Evolutionary conservation across 1,284 basidiomycete species (phyloP).

Genomic region (Tilletia caries): DNA sequence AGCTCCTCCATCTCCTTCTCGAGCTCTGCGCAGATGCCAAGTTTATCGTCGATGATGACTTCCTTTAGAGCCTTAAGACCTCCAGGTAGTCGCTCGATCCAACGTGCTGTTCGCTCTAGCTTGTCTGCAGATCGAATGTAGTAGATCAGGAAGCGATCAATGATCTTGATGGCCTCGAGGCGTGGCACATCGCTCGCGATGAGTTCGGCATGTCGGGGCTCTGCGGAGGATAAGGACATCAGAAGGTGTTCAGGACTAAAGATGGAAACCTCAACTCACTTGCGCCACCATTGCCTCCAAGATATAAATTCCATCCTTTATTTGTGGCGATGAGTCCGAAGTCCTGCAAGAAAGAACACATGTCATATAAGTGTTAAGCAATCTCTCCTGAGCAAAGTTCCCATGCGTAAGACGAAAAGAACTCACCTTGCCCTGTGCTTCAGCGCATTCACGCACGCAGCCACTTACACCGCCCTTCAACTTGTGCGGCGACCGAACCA

Average conservation of each 20-base stretch:
- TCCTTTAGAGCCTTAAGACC: constrained; percentile 66
- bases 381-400: too few relatives aligned
- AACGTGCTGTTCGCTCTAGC: constrained; percentile 66
- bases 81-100: constrained; percentile 70
- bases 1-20: constrained; percentile 69
- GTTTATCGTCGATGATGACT: constrained; percentile 70
- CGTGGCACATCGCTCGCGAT: constrained; percentile 56
- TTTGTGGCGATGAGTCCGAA: constrained; percentile 74
- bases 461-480: constrained; percentile 63
- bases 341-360: constrained; percentile 63
- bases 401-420: constrained; percentile 59
- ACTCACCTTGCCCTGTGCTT: constrained; percentile 8
- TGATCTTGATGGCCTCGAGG: constrained; percentile 59
- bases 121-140: constrained; percentile 64
- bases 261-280: constrained; percentile 34
- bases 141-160: constrained; percentile 66
- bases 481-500: constrained; percentile 70
- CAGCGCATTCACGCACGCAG: constrained; percentile 67
- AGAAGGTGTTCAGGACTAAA: neutral
- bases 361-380: neutral
- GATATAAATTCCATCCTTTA: constrained; percentile 63
- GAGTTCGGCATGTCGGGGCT: constrained; percentile 63
- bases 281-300: constrained; percentile 72
- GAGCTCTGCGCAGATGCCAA: constrained; percentile 70
- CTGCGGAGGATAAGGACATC: neutral